Percentiles rank a stretch among this genome's conserved stretches.
Evolutionary conservation across 306 rosid genomes (phyloP).

Genomic region (Pyrus bretschneideri): DNA sequence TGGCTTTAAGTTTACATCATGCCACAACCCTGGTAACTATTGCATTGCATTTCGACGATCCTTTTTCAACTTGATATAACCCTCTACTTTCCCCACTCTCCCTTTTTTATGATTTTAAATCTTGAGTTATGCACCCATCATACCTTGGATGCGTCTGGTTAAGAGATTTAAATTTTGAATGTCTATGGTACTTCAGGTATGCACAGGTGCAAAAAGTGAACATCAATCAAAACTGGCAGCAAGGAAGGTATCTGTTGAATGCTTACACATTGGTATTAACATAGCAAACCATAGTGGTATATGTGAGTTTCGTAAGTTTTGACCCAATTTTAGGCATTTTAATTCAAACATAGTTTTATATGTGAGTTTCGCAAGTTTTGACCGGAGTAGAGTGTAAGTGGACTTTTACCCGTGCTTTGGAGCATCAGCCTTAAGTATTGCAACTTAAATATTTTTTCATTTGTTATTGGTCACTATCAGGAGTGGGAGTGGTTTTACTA

Average conservation of each 20-base stretch:
- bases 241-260: constrained; percentile 53
- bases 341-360: not conserved
- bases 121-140: not conserved
- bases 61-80: not conserved
- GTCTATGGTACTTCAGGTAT: constrained; percentile 37
- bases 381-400: not conserved
- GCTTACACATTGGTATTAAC: not conserved
- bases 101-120: not conserved
- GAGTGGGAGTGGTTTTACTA: not conserved
- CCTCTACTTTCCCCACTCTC: not conserved
- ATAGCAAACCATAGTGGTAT: not conserved
- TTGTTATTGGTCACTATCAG: not conserved
- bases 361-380: not conserved
- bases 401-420: not conserved
- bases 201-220: constrained; percentile 97
- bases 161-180: not conserved
- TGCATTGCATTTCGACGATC: not conserved
- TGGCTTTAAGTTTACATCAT: not conserved
- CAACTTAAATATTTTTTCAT: not conserved
- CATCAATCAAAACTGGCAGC: constrained; percentile 88
- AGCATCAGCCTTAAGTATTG: not conserved
- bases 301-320: not conserved
- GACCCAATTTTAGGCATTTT: not conserved
- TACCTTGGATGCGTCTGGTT: not conserved
- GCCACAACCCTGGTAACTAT: not conserved